Percentiles rank a stretch among this genome's conserved stretches.
These are phyloP conservation scores for Sporothrix schenckii DNA, from an alignment of 2,329 filamentous ascomycete genomes.

Conservation along the genomic window DNA sequence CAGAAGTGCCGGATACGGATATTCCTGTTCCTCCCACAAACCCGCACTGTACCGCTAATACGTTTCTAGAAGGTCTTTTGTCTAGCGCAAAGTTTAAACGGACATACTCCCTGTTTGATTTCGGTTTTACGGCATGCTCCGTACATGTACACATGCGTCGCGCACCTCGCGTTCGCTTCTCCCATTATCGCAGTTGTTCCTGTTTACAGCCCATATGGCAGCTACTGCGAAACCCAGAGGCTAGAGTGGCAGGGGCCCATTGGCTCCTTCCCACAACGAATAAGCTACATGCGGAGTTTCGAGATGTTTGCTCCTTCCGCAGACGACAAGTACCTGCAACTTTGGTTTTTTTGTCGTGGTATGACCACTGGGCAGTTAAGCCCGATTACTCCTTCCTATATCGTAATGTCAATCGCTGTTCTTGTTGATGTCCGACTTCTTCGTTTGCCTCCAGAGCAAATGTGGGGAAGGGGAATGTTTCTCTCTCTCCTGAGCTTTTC, in stretches of 20 bases:
- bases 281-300: background rate
- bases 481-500: background rate
- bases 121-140: background rate
- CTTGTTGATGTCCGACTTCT: background rate
- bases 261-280: slow-evolving; percentile 17
- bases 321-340: background rate
- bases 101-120: background rate
- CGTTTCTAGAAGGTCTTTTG: slow-evolving; percentile 27
- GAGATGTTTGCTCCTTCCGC: background rate
- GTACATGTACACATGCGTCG: too few species aligned
- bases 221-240: background rate
- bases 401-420: background rate
- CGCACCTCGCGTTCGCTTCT: background rate
- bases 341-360: too few species aligned
- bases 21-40: too few species aligned
- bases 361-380: slow-evolving; percentile 10
- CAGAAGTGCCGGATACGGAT: background rate
- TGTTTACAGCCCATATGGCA: background rate
- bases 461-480: background rate
- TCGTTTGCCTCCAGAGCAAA: too few species aligned
- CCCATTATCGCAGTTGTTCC: background rate
- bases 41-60: slow-evolving; percentile 22
- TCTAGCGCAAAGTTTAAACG: slow-evolving; percentile 20
- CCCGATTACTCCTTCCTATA: slow-evolving; percentile 19
- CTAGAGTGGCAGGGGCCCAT: background rate